phyloP scores from a whole-genome alignment of 1,284 basidiomycete species.

The Melampsora larici-populina region DNA sequence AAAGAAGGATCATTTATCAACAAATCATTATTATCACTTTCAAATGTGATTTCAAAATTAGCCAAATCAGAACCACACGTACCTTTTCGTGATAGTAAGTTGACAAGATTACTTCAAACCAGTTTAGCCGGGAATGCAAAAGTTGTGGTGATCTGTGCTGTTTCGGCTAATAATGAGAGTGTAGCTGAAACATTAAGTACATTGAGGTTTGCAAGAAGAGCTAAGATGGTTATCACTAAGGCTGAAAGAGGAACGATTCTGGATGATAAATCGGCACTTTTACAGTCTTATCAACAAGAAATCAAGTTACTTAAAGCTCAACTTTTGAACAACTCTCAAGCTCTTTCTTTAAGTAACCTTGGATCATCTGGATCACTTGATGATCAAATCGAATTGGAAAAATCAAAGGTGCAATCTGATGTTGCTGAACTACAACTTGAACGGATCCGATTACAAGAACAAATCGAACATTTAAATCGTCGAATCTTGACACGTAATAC shows the following conservation, averaged over 20 bases:
- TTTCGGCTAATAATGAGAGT: slow-evolving; percentile 59
- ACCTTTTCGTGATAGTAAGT: slow-evolving; percentile 91
- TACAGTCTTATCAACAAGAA: slow-evolving; percentile 56
- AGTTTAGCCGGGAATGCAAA: slow-evolving; percentile 90
- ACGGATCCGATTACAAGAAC: slow-evolving; percentile 42
- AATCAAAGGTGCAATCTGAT: slow-evolving; percentile 33
- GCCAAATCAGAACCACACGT: slow-evolving; percentile 63
- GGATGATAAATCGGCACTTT: slow-evolving; percentile 53
- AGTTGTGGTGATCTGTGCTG: slow-evolving; percentile 92
- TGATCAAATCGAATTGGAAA: slow-evolving; percentile 22
- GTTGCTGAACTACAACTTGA: slow-evolving; percentile 24
- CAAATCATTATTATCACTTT: slow-evolving; percentile 42
- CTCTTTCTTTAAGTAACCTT: slow-evolving; percentile 27
- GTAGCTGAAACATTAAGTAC: slow-evolving; percentile 60
- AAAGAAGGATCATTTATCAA: slow-evolving; percentile 92
- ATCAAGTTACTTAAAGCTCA: slow-evolving; percentile 55
- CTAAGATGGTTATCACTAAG: slow-evolving; percentile 60
- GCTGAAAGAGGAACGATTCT: slow-evolving; percentile 58
- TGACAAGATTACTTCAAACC: slow-evolving; percentile 88
- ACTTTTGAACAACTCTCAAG: slow-evolving; percentile 45
- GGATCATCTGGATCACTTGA: slow-evolving; percentile 5
- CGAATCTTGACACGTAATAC: slow-evolving; percentile 37
- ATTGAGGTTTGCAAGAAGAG: slow-evolving; percentile 58
- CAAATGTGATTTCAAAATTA: slow-evolving; percentile 61
- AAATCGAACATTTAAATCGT: slow-evolving; percentile 43